Evolutionary conservation across 2,329 filamentous ascomycete species (phyloP), one percentile per base, ranked within the genome.

Genomic region (Bimuria novae-zelandiae): DNA sequence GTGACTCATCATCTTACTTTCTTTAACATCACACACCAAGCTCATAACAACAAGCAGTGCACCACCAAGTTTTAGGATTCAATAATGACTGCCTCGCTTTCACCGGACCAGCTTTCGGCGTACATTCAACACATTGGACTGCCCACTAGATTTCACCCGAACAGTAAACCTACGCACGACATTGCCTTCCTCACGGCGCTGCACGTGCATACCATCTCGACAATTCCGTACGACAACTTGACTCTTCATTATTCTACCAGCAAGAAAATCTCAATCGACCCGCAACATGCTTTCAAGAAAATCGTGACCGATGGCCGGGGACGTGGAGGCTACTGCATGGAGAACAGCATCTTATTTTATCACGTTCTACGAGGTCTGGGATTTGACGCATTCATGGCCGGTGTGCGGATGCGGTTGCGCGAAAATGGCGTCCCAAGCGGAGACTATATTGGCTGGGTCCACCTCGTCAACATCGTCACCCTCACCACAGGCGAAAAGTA

Each of bases 401-500:
- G 84, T 2, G 86, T 54, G 53, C 68, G 53, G 56, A 79, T 78
- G 4, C 68, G 77, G 1, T 69, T 68, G 11, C 53, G 69, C 6
- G 56, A 63, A 16, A 29, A 75, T 55, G 62, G 62, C 54, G 58
- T 66, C 51, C 60, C 67, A 62, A 59, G 69, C 40, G 75, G 75
- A 16, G 71, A 75, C 14, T 85, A 77, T 65, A 65, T 71, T 0
- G 76, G 81, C 21, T 80, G 83, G 72, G 75, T 79, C 12, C 85
- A 89, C 67, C 82, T 88, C 64, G 77, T 87, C 40, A 82, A 84
- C 60, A 83, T 88, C 47, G 79, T 87, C 36, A 81, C 78, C 1
- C 74, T 89, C 29, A 65, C 76, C 19, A 72, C 76, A 5, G 75
- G 75, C 33, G 76, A 77, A 23, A 74, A 76, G 51, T 86, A 80